Conservation (phyloP, 208 protist species). For the Acanthamoeba royreba region DNA sequence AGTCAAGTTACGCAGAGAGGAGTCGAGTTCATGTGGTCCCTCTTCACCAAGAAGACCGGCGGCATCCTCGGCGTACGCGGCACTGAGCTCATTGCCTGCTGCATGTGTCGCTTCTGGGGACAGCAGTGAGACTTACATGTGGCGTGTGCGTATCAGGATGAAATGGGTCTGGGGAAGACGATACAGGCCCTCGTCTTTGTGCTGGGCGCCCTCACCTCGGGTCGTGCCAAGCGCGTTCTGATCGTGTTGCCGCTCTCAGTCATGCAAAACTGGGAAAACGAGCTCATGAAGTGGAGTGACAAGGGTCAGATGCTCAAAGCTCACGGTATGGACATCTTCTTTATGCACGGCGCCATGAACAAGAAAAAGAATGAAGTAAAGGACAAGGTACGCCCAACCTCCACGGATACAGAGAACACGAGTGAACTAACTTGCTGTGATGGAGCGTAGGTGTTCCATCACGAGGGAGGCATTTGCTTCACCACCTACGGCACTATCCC, state of each 20-base stretch:
- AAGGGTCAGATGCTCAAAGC: neutral
- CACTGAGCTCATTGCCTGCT: neutral
- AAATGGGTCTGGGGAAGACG: conserved; percentile 47
- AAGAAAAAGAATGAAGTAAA: conserved; percentile 30
- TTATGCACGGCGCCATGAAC: conserved; percentile 12
- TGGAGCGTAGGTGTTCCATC: neutral
- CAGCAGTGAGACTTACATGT: neutral
- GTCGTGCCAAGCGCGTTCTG: neutral
- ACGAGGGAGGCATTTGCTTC: conserved; percentile 18
- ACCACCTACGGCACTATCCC: conserved; percentile 42
- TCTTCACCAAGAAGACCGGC: conserved; percentile 37
- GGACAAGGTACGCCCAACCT: neutral
- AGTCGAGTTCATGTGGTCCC: conserved; percentile 41
- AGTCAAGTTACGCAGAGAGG: neutral
- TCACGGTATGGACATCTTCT: neutral
- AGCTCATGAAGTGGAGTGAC: conserved; percentile 37
- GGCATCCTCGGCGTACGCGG: conserved; percentile 37
- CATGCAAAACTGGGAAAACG: conserved; percentile 31
- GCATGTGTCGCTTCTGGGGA: neutral
- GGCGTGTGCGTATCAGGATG: neutral
- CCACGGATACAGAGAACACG: neutral
- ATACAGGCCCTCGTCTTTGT: conserved; percentile 18
- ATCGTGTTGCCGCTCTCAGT: conserved; percentile 23
- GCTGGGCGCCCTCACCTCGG: neutral
- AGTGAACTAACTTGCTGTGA: neutral